Percentiles rank a stretch among this genome's conserved stretches.
Conservation (phyloP, 2,329 filamentous ascomycete genomes). For the Alternaria solani region DNA sequence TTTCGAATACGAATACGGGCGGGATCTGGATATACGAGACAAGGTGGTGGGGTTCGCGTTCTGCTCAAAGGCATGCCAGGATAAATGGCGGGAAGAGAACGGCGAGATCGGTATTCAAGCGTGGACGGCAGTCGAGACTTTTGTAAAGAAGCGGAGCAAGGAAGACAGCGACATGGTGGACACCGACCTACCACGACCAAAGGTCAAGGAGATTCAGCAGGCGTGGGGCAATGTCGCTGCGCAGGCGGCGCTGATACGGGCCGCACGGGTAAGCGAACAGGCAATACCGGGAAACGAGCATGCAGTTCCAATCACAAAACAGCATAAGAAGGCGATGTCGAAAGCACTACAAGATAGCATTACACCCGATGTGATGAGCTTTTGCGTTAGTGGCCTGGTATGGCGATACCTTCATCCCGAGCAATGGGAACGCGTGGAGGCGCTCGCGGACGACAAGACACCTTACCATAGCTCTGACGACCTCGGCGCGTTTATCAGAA, state of each 20-base stretch:
- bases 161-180: conserved; percentile 49
- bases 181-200: conserved; percentile 37
- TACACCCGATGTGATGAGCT: conserved; percentile 52
- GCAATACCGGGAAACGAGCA: neutral
- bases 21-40: conserved; percentile 52
- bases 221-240: conserved; percentile 37
- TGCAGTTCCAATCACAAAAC: conserved; percentile 38
- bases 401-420: conserved; percentile 40
- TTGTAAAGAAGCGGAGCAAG: conserved; percentile 42
- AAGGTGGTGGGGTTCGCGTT: conserved; percentile 53
- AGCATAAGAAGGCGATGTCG: conserved; percentile 42
- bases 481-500: conserved; percentile 50
- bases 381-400: conserved; percentile 53
- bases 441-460: conserved; percentile 51
- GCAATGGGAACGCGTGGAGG: conserved; percentile 45
- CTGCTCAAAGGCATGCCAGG: conserved; percentile 50
- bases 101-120: conserved; percentile 42
- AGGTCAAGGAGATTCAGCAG: conserved; percentile 33
- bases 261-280: conserved; percentile 27
- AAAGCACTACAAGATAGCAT: conserved; percentile 41
- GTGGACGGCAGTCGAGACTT: conserved; percentile 46
- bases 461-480: conserved; percentile 54
- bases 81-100: conserved; percentile 44
- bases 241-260: conserved; percentile 40
- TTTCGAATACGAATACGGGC: conserved; percentile 56